phyloP scores from a whole-genome alignment of 345 rosid species.

The Gossypium bickii region DNA sequence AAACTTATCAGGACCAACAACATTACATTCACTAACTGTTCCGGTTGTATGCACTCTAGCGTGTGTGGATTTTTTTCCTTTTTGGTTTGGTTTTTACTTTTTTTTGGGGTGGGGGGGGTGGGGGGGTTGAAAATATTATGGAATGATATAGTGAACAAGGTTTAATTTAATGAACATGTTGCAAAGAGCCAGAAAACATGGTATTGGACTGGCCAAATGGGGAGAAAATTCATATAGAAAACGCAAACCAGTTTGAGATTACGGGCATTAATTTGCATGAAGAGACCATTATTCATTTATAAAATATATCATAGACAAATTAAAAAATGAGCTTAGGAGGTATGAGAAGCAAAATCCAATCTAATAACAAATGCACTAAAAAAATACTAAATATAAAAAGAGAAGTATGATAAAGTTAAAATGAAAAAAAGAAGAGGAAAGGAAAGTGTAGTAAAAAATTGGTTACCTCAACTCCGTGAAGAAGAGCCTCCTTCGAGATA shows the following conservation, averaged over 20 bases:
- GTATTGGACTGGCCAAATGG: neutral
- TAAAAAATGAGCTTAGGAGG: neutral
- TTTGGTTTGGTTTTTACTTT: neutral
- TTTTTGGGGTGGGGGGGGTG: too few relatives aligned
- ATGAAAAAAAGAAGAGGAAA: neutral
- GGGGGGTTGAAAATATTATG: neutral
- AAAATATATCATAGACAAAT: neutral
- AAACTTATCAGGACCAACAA: neutral
- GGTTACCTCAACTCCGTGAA: constrained; percentile 91
- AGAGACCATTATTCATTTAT: neutral
- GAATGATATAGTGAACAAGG: neutral
- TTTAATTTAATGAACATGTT: neutral
- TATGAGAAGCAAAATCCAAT: neutral
- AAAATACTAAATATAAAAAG: neutral
- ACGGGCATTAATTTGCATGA: neutral
- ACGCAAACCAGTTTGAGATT: neutral
- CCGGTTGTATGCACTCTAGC: neutral
- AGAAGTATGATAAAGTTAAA: neutral
- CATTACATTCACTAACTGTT: neutral
- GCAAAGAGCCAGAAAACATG: neutral
- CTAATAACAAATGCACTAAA: neutral
- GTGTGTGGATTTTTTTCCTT: too few relatives aligned
- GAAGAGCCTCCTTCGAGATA: constrained; percentile 79
- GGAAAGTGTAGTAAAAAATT: neutral
- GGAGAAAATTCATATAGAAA: neutral